Conservation (phyloP, 2,329 filamentous ascomycete genomes). For the Trichoderma endophyticum region DNA sequence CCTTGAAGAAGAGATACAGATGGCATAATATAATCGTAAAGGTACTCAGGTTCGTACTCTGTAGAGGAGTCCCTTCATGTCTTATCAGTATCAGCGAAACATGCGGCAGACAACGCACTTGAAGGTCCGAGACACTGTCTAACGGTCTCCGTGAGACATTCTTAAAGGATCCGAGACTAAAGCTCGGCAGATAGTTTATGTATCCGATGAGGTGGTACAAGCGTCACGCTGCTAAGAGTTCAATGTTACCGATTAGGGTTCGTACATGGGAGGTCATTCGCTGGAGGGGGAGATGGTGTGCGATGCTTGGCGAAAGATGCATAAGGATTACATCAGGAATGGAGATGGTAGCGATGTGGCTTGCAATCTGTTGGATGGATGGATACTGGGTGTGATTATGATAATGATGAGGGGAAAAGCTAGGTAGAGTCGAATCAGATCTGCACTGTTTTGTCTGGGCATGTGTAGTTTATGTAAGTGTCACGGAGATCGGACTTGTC, state of each 20-base stretch:
- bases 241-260: conserved; percentile 3
- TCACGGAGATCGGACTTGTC: background rate
- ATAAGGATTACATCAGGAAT: background rate
- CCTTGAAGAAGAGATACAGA: background rate
- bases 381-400: background rate
- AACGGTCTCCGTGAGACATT: background rate
- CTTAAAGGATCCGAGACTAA: background rate
- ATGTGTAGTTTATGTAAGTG: background rate
- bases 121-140: background rate
- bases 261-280: background rate
- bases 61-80: background rate
- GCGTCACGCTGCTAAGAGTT: background rate
- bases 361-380: background rate
- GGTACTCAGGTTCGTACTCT: background rate
- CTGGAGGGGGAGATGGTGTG: background rate
- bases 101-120: background rate
- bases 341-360: background rate
- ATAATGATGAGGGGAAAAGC: background rate
- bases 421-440: background rate
- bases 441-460: background rate
- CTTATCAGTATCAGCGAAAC: background rate
- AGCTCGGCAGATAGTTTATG: background rate
- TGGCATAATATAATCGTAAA: background rate
- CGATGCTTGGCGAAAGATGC: background rate
- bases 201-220: background rate